Evolutionary conservation across 768 basidiomycete species (phyloP).

Genomic region (Mycena pura): DNA sequence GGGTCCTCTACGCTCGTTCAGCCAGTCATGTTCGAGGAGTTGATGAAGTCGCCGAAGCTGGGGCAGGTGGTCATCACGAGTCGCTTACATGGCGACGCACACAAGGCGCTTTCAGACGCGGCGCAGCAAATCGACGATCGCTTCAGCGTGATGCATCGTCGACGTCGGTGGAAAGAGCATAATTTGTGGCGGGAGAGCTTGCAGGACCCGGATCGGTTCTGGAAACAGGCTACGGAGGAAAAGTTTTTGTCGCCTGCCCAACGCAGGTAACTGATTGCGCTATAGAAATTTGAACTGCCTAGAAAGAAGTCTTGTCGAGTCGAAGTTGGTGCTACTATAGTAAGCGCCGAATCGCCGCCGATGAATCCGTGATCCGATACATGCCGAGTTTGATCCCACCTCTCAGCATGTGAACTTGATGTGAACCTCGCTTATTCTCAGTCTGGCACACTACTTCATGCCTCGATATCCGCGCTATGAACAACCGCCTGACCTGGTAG

Average conservation of each 20-base stretch:
- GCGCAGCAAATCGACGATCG: conserved; percentile 18
- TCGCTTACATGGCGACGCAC: conserved; percentile 16
- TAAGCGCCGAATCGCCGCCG: too few species aligned
- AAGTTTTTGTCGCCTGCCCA: conserved; percentile 13
- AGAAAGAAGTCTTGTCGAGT: too few species aligned
- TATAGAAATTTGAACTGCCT: neutral
- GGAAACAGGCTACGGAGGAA: conserved; percentile 21
- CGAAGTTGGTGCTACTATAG: too few species aligned
- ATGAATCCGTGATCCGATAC: too few species aligned
- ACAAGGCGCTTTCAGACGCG: conserved; percentile 3
- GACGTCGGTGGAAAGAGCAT: conserved; percentile 24
- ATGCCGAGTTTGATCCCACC: too few species aligned
- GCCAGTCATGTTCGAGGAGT: neutral
- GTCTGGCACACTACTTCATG: too few species aligned
- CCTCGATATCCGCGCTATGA: too few species aligned
- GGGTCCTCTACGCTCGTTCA: conserved; percentile 2
- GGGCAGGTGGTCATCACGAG: conserved; percentile 23
- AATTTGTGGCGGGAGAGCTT: conserved; percentile 22
- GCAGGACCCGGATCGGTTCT: conserved; percentile 19
- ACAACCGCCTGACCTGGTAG: too few species aligned
- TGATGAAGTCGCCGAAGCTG: conserved; percentile 22
- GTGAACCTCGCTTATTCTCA: too few species aligned
- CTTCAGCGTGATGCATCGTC: conserved; percentile 22
- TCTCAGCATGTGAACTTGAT: too few species aligned
- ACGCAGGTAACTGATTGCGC: neutral